Percentiles rank a stretch among this genome's conserved stretches.
These are phyloP conservation scores for Hysterangium stoloniferum DNA, from an alignment of 768 basidiomycete species.

Conservation along the genomic window DNA sequence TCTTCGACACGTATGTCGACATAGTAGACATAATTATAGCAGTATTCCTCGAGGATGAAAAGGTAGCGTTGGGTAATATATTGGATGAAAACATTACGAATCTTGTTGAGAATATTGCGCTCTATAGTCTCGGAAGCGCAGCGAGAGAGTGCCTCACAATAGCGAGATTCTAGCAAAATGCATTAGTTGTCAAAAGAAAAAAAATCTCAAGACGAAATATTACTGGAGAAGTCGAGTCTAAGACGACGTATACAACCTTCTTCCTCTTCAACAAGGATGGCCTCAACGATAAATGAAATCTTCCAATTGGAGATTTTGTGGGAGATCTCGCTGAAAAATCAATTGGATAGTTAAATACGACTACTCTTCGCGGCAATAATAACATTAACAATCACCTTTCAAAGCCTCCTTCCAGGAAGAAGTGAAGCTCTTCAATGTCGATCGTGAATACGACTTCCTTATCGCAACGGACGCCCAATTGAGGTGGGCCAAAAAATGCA, in stretches of 20 bases:
- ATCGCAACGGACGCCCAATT: slow-evolving; percentile 18
- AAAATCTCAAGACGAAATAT: background rate
- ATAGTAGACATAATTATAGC: slow-evolving; percentile 19
- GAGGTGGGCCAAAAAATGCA: slow-evolving; percentile 19
- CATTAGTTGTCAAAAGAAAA: background rate
- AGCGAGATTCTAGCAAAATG: slow-evolving; percentile 4
- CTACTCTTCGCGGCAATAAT: background rate
- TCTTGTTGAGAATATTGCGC: slow-evolving; percentile 13
- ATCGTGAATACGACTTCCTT: slow-evolving; percentile 21
- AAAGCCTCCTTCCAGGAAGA: slow-evolving; percentile 8
- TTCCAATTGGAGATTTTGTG: slow-evolving; percentile 16
- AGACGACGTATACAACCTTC: slow-evolving; percentile 18
- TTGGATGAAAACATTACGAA: slow-evolving; percentile 15
- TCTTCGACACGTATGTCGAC: slow-evolving; percentile 3
- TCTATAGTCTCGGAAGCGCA: slow-evolving; percentile 11
- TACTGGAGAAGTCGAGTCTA: slow-evolving; percentile 21
- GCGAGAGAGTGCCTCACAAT: slow-evolving; percentile 5
- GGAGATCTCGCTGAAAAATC: background rate
- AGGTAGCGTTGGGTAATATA: slow-evolving; percentile 23
- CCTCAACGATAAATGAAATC: slow-evolving; percentile 21
- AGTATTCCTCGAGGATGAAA: slow-evolving; percentile 19
- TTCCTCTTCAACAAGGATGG: slow-evolving; percentile 17
- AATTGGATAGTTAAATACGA: background rate
- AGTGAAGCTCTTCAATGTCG: slow-evolving; percentile 11
- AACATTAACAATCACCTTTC: background rate